Evolutionary conservation across 352 stramenopile species (phyloP), one percentile per base, ranked within the genome.

Genomic region (Phytophthora sojae): DNA sequence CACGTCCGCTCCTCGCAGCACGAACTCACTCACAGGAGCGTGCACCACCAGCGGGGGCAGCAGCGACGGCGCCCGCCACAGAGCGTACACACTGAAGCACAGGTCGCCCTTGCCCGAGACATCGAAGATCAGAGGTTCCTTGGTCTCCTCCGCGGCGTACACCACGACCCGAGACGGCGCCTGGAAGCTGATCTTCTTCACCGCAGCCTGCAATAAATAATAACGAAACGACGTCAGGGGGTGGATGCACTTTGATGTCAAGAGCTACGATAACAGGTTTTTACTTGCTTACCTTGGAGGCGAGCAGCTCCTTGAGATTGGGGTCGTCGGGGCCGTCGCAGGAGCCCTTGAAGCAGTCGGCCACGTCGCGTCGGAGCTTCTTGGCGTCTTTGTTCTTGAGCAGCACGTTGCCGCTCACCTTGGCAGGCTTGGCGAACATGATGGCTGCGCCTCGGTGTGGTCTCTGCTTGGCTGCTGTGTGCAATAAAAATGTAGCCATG

Each of bases 371-470:
- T 47, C 86, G 86, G 39, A 96, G 77, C 75, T 95, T 96, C 81
- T 95, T 96, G 67, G 81, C 80, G 67, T 96, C 89, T 71, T 96
- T 96, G 66, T 85, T 85, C 78, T 92, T 93, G 45, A 96, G 81
- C 76, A 94, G 75, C 59, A 80, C 87, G 64, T 86, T 96, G 65
- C 87, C 86, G 61, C 85, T 94, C 59, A 81, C 74, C 80, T 94
- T 94, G 39, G 80, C 74, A 57, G 86, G 61, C 75, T 96, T 96
- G 57, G 80, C 79, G 66, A 96, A 96, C 89, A 96, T 96, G 35
- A 15, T 73, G n/a, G 12, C 52, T 32, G 8, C 29, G 8, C 29
- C 2, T 32, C 0, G 29, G 29, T 5, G 7, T 4, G 3, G 35
- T 44, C 7, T 51, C 9, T 30, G 45, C 19, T 53, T 53, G 44